These are phyloP conservation scores for Xylaria sp. DNA, from an alignment of 2,329 filamentous ascomycete genomes.

Conservation along the genomic window DNA sequence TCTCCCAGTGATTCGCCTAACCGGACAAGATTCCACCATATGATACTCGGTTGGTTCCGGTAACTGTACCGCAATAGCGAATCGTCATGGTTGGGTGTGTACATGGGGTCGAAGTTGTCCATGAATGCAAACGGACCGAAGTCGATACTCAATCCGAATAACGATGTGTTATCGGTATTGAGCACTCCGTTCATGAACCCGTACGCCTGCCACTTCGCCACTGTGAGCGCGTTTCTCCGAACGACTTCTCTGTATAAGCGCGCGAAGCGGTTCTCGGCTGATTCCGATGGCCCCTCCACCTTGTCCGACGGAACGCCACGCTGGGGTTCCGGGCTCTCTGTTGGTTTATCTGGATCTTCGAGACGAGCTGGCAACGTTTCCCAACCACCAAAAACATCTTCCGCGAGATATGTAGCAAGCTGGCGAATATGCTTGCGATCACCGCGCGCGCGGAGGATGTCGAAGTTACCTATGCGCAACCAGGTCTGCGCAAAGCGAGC, in stretches of 20 bases:
- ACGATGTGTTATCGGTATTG: conserved; percentile 97
- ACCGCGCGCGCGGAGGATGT: conserved; percentile 84
- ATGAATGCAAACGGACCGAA: conserved; percentile 98
- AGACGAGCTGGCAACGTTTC: conserved; percentile 76
- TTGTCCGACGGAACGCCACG: conserved; percentile 66
- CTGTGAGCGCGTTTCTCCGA: conserved; percentile 84
- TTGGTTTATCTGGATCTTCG: conserved; percentile 62
- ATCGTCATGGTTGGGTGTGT: conserved; percentile 98
- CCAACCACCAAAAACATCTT: conserved; percentile 91
- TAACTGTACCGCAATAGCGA: conserved; percentile 88
- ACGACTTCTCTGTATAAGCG: conserved; percentile 89
- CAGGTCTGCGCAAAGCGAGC: conserved; percentile 90
- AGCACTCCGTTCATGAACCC: conserved; percentile 99
- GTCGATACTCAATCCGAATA: conserved; percentile 89
- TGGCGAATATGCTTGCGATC: conserved; percentile 79
- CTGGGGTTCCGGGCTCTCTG: conserved; percentile 56
- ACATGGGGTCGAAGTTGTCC: conserved; percentile 93
- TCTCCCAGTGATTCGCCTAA: conserved; percentile 91
- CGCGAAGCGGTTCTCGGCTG: conserved; percentile 86
- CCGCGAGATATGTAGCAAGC: conserved; percentile 84
- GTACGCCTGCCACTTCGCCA: conserved; percentile 96
- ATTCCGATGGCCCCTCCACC: conserved; percentile 73
- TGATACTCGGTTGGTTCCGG: conserved; percentile 91
- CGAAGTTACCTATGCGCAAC: conserved; percentile 95
- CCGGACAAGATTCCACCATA: conserved; percentile 98